phyloP scores from a whole-genome alignment of 176 grass and related monocot genomes.

The Elymus sibiricus region DNA sequence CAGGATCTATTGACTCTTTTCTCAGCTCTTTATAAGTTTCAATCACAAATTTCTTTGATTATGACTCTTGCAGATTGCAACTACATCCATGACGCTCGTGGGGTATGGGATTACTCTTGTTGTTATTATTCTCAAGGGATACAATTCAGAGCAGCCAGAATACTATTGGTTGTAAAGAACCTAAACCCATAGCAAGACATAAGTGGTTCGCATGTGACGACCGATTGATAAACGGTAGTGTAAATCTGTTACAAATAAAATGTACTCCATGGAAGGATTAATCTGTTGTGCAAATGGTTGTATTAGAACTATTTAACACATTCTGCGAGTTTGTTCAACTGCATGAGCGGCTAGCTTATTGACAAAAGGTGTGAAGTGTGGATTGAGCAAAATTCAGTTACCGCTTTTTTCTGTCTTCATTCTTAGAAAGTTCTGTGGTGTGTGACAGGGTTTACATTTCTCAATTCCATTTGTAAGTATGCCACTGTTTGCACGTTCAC shows the following conservation, averaged over 20 bases:
- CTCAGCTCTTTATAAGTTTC: background rate
- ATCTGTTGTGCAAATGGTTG: background rate
- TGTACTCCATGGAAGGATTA: conserved; percentile 1
- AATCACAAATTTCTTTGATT: background rate
- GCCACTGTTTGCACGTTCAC: background rate
- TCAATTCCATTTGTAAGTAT: background rate
- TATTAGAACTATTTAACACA: conserved; percentile 13
- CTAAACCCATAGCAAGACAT: conserved; percentile 10
- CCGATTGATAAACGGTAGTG: conserved; percentile 5
- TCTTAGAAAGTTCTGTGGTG: background rate
- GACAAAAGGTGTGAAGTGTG: background rate
- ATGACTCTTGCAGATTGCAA: conserved; percentile 41
- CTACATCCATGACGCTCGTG: conserved; percentile 39
- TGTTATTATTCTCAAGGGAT: background rate
- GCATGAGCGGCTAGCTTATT: conserved; percentile 21
- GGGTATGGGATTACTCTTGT: background rate
- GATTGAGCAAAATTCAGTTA: background rate
- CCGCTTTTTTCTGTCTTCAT: background rate
- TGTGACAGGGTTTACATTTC: background rate
- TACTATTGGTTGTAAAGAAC: background rate
- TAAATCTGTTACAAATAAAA: conserved; percentile 35
- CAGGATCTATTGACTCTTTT: conserved; percentile 1
- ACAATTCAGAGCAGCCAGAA: conserved; percentile 17
- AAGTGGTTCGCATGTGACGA: background rate
- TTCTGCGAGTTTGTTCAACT: conserved; percentile 21